A percentile compares a stretch with the other conserved stretches of the same genome.
Conservation (phyloP, 495 filamentous ascomycete species). For the Jackrogersella multiformis region DNA sequence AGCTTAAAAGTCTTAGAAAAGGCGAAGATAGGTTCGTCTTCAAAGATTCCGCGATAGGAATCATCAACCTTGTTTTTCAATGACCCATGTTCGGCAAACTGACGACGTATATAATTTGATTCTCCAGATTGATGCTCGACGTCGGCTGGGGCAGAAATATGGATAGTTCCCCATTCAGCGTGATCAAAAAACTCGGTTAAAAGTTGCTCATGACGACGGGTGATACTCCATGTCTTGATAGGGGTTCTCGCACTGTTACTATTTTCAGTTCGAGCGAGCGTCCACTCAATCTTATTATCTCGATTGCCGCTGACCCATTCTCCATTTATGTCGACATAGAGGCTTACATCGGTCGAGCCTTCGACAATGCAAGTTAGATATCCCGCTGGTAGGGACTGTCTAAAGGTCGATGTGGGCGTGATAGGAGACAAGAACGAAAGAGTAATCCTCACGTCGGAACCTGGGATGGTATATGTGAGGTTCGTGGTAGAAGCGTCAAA, state of each 20-base stretch:
- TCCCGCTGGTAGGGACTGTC: conserved; percentile 89
- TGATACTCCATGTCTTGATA: conserved; percentile 69
- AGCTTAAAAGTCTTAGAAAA: conserved; percentile 82
- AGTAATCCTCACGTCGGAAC: conserved; percentile 66
- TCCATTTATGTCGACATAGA: conserved; percentile 90
- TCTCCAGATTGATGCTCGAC: conserved; percentile 74
- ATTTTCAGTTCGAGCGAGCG: conserved; percentile 57
- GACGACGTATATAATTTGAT: conserved; percentile 71
- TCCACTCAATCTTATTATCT: conserved; percentile 74
- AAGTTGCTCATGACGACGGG: conserved; percentile 69
- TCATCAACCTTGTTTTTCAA: conserved; percentile 67
- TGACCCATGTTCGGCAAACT: conserved; percentile 74
- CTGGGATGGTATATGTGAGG: conserved; percentile 78
- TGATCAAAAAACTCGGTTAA: conserved; percentile 80
- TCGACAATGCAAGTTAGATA: conserved; percentile 81
- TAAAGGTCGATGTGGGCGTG: conserved; percentile 88
- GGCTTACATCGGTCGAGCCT: conserved; percentile 73
- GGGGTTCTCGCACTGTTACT: conserved; percentile 22
- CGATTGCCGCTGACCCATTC: conserved; percentile 86
- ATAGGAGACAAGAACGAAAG: conserved; percentile 93
- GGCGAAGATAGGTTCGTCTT: conserved; percentile 89
- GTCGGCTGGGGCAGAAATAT: conserved; percentile 75
- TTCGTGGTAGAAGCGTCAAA: conserved; percentile 96
- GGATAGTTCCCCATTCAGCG: conserved; percentile 88
- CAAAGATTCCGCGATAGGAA: conserved; percentile 74